These are phyloP conservation scores for Solanum hybrid DNA, from an alignment of 305 asterid species.

Conservation along the genomic window DNA sequence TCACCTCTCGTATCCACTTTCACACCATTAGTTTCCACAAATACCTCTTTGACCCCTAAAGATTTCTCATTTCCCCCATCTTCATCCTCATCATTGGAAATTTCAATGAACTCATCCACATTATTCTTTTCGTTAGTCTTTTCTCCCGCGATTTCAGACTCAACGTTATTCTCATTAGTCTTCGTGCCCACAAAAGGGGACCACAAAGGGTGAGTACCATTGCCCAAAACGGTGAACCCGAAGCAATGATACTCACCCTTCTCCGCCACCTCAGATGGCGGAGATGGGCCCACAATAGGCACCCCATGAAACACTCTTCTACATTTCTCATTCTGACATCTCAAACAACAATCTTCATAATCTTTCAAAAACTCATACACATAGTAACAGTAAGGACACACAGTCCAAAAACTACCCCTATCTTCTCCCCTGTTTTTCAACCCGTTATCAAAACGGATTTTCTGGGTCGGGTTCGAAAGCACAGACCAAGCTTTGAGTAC, in stretches of 20 bases:
- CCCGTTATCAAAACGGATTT: slow-evolving; percentile 21
- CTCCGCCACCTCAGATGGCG: slow-evolving; percentile 39
- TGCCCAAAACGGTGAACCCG: slow-evolving; percentile 27
- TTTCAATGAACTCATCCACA: slow-evolving; percentile 1
- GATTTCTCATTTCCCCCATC: neutral
- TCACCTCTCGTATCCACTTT: neutral
- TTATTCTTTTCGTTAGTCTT: neutral
- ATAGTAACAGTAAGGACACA: slow-evolving; percentile 56
- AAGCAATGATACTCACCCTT: slow-evolving; percentile 39
- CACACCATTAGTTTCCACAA: neutral
- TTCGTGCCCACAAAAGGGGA: slow-evolving; percentile 17
- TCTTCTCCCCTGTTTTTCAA: neutral
- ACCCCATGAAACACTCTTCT: slow-evolving; percentile 34
- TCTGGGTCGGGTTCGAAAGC: slow-evolving; percentile 9
- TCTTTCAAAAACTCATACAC: slow-evolving; percentile 36
- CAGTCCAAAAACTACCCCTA: slow-evolving; percentile 49
- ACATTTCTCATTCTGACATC: slow-evolving; percentile 46
- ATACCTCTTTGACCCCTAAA: neutral
- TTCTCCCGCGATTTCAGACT: neutral
- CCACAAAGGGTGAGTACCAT: slow-evolving; percentile 17
- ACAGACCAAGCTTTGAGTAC: slow-evolving; percentile 32
- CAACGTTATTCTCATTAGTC: neutral
- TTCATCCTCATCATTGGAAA: slow-evolving; percentile 21
- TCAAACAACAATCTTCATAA: slow-evolving; percentile 39
- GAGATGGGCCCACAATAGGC: slow-evolving; percentile 21